phyloP scores from a whole-genome alignment of 768 basidiomycete genomes.

The Boletus coccyginus region DNA sequence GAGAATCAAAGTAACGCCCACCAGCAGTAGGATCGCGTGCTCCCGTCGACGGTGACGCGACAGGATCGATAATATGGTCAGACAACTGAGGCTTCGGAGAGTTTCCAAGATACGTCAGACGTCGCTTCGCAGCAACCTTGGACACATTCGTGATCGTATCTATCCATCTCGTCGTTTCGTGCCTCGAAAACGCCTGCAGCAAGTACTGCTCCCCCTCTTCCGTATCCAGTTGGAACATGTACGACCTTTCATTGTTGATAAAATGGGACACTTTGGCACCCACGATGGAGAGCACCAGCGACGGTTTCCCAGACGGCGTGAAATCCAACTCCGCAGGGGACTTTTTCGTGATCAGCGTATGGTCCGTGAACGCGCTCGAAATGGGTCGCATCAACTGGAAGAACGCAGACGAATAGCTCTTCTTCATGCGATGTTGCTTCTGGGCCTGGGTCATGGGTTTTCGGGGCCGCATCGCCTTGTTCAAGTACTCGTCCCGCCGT shows the following conservation, averaged over 20 bases:
- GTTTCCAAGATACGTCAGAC: constrained; percentile 77
- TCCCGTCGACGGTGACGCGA: constrained; percentile 39
- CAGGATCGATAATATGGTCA: constrained; percentile 68
- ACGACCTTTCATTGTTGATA: constrained; percentile 79
- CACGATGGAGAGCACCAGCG: constrained; percentile 69
- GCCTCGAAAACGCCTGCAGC: constrained; percentile 66
- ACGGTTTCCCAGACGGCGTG: constrained; percentile 64
- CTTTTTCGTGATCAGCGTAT: constrained; percentile 46
- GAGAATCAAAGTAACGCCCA: constrained; percentile 32
- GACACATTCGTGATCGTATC: constrained; percentile 70
- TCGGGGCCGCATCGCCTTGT: constrained; percentile 62
- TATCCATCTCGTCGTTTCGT: constrained; percentile 77
- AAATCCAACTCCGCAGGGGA: constrained; percentile 79
- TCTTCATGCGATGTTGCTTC: constrained; percentile 83
- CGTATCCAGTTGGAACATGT: constrained; percentile 77
- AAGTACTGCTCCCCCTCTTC: constrained; percentile 86
- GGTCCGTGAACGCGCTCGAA: constrained; percentile 79
- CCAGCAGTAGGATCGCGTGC: constrained; percentile 77
- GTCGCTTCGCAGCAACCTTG: constrained; percentile 70
- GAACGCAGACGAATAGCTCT: constrained; percentile 80
- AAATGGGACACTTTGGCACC: constrained; percentile 69
- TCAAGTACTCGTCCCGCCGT: constrained; percentile 71
- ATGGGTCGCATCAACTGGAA: constrained; percentile 87
- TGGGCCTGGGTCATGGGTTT: constrained; percentile 51
- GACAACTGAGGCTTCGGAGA: constrained; percentile 70